Evolutionary conservation across 768 basidiomycete species (phyloP), one percentile per base, ranked within the genome.

Genomic region (Psilocybe cyanescens): DNA sequence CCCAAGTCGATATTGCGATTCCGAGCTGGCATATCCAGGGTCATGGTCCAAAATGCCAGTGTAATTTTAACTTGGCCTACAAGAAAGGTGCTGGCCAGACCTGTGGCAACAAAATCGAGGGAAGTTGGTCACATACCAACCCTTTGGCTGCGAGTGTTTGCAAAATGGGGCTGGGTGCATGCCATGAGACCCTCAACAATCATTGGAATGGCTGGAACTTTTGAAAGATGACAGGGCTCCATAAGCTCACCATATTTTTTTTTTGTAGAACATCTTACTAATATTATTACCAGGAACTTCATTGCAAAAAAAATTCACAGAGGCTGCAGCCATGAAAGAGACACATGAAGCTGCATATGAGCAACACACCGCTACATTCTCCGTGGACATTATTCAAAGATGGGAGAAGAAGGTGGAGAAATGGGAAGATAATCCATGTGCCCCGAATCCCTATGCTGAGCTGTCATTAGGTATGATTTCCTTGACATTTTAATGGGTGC

Each of bases 21-120:
- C 81, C 78, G 0, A 74, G 75, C 44, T 79, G 77, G 57, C 81
- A 82, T 28, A 67, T 80, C 14, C 66, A 70, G 2, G 74, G 66
- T 0, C 80, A 82, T 48, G 64, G 67, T 0, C 31, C 65, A 0
- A 24, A 60, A 3, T 79, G 78, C 51, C 73, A 74, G 6, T 58
- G 55, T 14, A 55, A 56, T 2, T 79, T 67, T 49, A 75, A 70
- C 1, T 63, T 81, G 12, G 75, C 74, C 24, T 72, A 71, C 50
- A 55, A 61, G 12, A 37, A 58, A 1, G 70, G 75, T 4, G 65
- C 67, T 29, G 75, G 74, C 3, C 12, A 62, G 6, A 71, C 71
- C 11, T 61, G 57, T 47, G 70, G 79, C 0, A 76, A 82, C 51
- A 76, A 68, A 0, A 67, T 77, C 0, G 81, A 83, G 47, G 63